Evolutionary conservation across 2,329 filamentous ascomycete species (phyloP).

Genomic region (Fusarium sp.): DNA sequence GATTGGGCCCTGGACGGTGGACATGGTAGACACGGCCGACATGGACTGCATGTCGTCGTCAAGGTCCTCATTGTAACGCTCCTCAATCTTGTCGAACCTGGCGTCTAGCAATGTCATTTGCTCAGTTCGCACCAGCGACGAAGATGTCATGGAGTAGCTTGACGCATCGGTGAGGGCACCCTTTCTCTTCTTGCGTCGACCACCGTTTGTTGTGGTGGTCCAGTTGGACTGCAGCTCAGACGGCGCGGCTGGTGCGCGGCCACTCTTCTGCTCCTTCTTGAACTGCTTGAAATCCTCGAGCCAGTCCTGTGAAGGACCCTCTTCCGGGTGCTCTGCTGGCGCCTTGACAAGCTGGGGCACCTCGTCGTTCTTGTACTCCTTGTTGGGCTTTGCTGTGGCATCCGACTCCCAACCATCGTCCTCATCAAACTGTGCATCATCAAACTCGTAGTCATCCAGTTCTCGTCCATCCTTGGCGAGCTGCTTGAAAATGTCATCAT

Average conservation of each 20-base stretch:
- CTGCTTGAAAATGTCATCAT: constrained; percentile 86
- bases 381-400: constrained; percentile 82
- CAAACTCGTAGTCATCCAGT: constrained; percentile 83
- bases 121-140: constrained; percentile 87
- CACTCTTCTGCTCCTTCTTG: constrained; percentile 79
- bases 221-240: constrained; percentile 77
- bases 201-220: constrained; percentile 82
- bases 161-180: constrained; percentile 90
- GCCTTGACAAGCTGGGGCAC: constrained; percentile 62
- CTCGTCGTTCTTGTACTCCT: constrained; percentile 64
- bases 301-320: constrained; percentile 82
- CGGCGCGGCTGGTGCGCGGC: constrained; percentile 54
- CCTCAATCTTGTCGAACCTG: constrained; percentile 91
- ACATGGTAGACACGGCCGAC: constrained; percentile 71
- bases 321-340: constrained; percentile 63
- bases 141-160: constrained; percentile 91
- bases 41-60: constrained; percentile 66
- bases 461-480: constrained; percentile 78
- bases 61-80: constrained; percentile 71
- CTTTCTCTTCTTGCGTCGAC: constrained; percentile 92
- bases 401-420: constrained; percentile 97
- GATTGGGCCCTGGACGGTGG: constrained; percentile 75
- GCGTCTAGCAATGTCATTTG: constrained; percentile 87
- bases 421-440: constrained; percentile 70
- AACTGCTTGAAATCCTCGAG: constrained; percentile 93